phyloP scores from a whole-genome alignment of 345 rosid species.

The Citrus trifoliata region DNA sequence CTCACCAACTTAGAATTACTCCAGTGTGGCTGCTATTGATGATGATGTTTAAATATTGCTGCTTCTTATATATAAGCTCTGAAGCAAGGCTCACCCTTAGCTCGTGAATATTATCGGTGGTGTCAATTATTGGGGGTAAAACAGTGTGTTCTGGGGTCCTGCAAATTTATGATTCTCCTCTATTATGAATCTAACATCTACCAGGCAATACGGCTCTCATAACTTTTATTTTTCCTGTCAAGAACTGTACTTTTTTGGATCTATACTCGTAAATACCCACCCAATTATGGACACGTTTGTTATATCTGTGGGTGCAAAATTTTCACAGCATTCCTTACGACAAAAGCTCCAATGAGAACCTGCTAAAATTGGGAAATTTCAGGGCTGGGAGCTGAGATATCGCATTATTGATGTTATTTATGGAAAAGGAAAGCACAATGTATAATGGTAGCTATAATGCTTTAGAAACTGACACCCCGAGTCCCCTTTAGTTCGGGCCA shows the following conservation, averaged over 20 bases:
- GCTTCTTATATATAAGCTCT: too few species aligned
- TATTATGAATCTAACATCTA: not conserved
- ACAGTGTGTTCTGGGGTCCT: not conserved
- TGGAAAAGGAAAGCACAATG: too few species aligned
- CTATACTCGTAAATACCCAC: not conserved
- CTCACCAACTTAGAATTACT: conserved; percentile 2
- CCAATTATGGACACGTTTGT: not conserved
- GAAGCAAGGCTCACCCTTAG: not conserved
- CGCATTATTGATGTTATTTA: too few species aligned
- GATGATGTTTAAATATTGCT: not conserved
- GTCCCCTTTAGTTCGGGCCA: too few species aligned
- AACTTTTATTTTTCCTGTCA: too few species aligned
- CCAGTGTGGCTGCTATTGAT: not conserved
- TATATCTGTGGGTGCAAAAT: not conserved
- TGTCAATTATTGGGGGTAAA: conserved; percentile 7
- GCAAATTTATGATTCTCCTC: not conserved
- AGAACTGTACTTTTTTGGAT: not conserved
- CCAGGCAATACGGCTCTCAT: not conserved
- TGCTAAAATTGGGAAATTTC: not conserved
- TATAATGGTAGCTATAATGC: too few species aligned
- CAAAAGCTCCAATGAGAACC: not conserved
- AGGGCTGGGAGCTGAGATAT: too few species aligned
- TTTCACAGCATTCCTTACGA: not conserved
- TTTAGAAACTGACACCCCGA: too few species aligned
- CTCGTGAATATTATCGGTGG: not conserved